Evolutionary conservation across 2,329 filamentous ascomycete genomes (phyloP).

Genomic region (Waltergamsia citrina): DNA sequence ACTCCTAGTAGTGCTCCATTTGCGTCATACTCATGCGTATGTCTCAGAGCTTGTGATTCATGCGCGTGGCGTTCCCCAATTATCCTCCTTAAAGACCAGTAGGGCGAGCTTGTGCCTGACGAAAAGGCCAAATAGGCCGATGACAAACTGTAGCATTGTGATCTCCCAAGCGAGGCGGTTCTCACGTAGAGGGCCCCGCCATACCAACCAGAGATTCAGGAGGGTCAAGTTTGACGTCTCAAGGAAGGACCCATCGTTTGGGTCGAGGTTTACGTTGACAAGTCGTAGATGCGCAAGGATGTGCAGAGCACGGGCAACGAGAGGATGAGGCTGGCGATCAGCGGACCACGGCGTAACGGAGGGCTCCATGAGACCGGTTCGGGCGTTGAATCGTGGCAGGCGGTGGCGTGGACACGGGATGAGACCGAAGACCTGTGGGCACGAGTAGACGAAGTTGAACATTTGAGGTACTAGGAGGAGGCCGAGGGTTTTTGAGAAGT

Average conservation of each 20-base stretch:
- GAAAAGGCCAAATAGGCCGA: constrained; percentile 77
- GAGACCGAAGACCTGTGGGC: constrained; percentile 81
- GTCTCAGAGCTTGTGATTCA: too few relatives aligned
- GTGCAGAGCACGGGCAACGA: constrained; percentile 55
- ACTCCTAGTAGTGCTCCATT: background rate
- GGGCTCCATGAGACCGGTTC: constrained; percentile 77
- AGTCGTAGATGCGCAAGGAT: constrained; percentile 60
- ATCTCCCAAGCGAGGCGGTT: constrained; percentile 74
- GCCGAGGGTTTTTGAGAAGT: constrained; percentile 95
- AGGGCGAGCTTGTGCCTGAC: constrained; percentile 78
- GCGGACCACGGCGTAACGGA: constrained; percentile 68
- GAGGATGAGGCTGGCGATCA: constrained; percentile 56
- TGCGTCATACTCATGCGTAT: background rate
- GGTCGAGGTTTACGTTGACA: constrained; percentile 57
- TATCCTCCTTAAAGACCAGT: constrained; percentile 85
- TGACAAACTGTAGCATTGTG: constrained; percentile 63
- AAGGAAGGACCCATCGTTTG: constrained; percentile 57
- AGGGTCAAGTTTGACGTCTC: constrained; percentile 88
- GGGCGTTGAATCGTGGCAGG: constrained; percentile 77
- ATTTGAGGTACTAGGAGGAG: constrained; percentile 88
- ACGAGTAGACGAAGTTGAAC: constrained; percentile 93
- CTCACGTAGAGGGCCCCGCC: constrained; percentile 85
- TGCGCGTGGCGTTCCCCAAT: constrained; percentile 39
- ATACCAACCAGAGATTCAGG: constrained; percentile 92
- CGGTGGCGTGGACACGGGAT: constrained; percentile 90